Base-by-base conservation (phyloP, 192 early-diverging fungal species). In the Backusella tarrabulga region DNA sequence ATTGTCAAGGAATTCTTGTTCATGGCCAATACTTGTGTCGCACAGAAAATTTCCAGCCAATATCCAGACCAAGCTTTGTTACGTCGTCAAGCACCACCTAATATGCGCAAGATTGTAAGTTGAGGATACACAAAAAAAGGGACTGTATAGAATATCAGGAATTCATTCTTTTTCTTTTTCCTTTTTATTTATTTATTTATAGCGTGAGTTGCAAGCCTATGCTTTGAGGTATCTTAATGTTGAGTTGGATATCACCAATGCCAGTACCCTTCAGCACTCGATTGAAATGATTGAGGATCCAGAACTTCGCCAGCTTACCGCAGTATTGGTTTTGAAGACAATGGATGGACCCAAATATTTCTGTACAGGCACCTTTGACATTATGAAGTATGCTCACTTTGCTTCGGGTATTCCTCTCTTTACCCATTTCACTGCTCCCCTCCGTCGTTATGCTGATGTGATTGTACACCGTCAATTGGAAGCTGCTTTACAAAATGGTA, bases 281-380 rank as follows among this genome's bases (percentile, higher is more conserved):
- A 36, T 92, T 85, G 69, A 92, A 84, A 44, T 91, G 79, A 79
- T 90, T 85, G 44, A 93, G 85, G 87, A 89, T 80, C 67, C 86
- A 72, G 67, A 86, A 85, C 54, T 84, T 71, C 81, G 83, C 38
- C 93, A 97, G 69, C 89, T 98, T 52, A 87, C 98, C 60, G 92
- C 95, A 71, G 94, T 99, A 34, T 79, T 91, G 80, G 92, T 84
- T 38, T 87, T 87, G 19, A 93, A 97, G 77, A 96, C 96, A 75
- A 95, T 99, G 93, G 95, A 96, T 91, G 93, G 94, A 78, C 96
- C 98, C n/a, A 95, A 96, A 73, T 99, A 99, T 73, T 97, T 98
- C 76, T 98, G 97, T 83, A 95, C 95, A 6, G 98, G 97, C 32
- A 95, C 93, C 29, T 74, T 94, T 34, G 86, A 90, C 6, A 89